phyloP scores from a whole-genome alignment of 164 flowering plant species.

The Aristolochia californica region DNA sequence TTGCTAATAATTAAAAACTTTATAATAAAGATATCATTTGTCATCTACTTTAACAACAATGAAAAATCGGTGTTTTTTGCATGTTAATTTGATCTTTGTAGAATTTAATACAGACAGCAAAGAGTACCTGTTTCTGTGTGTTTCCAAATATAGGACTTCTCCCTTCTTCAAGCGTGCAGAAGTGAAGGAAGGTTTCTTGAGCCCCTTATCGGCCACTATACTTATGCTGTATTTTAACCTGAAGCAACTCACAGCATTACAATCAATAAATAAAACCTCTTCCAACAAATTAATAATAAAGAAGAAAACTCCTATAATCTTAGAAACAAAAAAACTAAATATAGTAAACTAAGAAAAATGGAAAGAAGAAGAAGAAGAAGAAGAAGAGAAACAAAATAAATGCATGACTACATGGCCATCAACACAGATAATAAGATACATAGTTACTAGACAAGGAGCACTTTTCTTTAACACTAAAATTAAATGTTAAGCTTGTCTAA shows the following conservation, averaged over 20 bases:
- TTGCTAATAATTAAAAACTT: neutral
- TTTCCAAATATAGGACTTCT: slow-evolving; percentile 88
- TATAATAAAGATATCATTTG: neutral
- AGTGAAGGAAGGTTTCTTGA: slow-evolving; percentile 79
- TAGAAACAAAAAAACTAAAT: neutral
- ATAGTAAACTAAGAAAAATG: neutral
- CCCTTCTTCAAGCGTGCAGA: slow-evolving; percentile 98
- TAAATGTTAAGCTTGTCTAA: no score
- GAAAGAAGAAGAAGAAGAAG: no score
- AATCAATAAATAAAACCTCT: neutral
- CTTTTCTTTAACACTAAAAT: no score
- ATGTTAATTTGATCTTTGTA: neutral
- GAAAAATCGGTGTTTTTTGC: neutral
- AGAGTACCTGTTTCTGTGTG: slow-evolving; percentile 72
- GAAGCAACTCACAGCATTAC: slow-evolving; percentile 3
- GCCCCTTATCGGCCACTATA: slow-evolving; percentile 93
- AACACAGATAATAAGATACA: neutral
- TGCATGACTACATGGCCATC: neutral
- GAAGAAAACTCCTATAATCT: neutral
- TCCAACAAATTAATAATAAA: neutral
- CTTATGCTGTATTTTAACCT: slow-evolving; percentile 95
- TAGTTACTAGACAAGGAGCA: neutral
- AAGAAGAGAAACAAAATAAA: neutral
- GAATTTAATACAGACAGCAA: neutral
- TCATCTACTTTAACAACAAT: no score